A percentile compares a stretch with the other conserved stretches of the same genome.
phyloP scores from a whole-genome alignment of 2,329 filamentous ascomycete genomes.

The Fusarium nanum region DNA sequence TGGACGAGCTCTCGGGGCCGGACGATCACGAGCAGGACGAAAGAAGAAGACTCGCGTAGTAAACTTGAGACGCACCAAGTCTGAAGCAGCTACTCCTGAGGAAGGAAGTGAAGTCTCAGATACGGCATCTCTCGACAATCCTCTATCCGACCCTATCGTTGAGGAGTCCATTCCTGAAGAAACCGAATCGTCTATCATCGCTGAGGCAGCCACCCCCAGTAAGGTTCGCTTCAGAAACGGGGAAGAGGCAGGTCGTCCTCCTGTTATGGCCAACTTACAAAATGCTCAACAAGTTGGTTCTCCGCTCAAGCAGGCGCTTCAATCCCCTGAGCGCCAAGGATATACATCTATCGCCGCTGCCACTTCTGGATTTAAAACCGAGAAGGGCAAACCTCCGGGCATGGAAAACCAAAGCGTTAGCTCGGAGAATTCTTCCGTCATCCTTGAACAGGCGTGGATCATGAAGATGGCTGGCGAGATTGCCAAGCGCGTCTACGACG shows the following conservation, averaged over 20 bases:
- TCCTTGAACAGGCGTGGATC: slow-evolving; percentile 86
- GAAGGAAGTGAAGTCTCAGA: slow-evolving; percentile 64
- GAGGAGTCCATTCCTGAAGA: slow-evolving; percentile 70
- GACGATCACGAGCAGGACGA: slow-evolving; percentile 70
- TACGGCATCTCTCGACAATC: slow-evolving; percentile 65
- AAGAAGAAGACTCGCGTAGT: slow-evolving; percentile 89
- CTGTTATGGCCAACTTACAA: slow-evolving; percentile 44
- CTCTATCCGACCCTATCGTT: slow-evolving; percentile 70
- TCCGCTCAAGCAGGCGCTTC: slow-evolving; percentile 35
- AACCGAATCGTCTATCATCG: slow-evolving; percentile 58
- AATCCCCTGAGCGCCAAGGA: slow-evolving; percentile 26
- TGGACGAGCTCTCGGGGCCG: slow-evolving; percentile 72
- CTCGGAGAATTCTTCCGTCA: slow-evolving; percentile 67
- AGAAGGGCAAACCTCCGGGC: slow-evolving; percentile 47
- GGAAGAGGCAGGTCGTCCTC: slow-evolving; percentile 38
- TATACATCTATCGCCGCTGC: slow-evolving; percentile 39
- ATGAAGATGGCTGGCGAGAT: slow-evolving; percentile 96
- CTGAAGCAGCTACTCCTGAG: slow-evolving; percentile 64
- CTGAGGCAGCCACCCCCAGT: slow-evolving; percentile 47
- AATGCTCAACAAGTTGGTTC: slow-evolving; percentile 43
- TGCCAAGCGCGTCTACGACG: slow-evolving; percentile 85
- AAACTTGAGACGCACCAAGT: slow-evolving; percentile 76
- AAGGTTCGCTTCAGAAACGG: slow-evolving; percentile 57
- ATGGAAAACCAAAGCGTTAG: slow-evolving; percentile 49
- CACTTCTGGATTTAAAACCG: slow-evolving; percentile 31